phyloP scores from a whole-genome alignment of 208 protist species.

The Entamoeba histolytica region DNA sequence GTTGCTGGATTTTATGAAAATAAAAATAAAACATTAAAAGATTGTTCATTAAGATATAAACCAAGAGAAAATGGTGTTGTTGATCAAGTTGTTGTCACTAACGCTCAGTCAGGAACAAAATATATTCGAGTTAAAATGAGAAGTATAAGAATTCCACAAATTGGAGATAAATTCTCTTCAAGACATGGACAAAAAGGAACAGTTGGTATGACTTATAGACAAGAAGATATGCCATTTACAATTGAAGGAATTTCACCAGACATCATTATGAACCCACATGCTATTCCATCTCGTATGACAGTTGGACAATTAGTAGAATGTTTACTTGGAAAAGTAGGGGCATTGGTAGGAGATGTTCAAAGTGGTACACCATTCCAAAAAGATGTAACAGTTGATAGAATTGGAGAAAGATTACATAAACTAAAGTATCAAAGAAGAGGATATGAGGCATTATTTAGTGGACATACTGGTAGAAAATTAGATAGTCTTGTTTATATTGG shows the following conservation, averaged over 20 bases:
- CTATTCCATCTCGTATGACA: conserved; percentile 99
- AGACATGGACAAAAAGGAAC: conserved; percentile 98
- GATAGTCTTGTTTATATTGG: conserved; percentile 94
- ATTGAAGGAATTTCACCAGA: conserved; percentile 77
- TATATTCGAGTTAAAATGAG: conserved; percentile 9
- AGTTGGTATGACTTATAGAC: conserved; percentile 80
- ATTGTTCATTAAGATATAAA: background rate
- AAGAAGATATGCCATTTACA: conserved; percentile 96
- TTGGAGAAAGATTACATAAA: conserved; percentile 43
- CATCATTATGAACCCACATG: conserved; percentile 99
- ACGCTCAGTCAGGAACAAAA: background rate
- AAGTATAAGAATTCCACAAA: conserved; percentile 36
- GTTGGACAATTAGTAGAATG: conserved; percentile 98
- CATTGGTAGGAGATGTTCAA: conserved; percentile 18
- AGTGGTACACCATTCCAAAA: conserved; percentile 11
- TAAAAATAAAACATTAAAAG: background rate
- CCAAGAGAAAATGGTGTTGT: background rate
- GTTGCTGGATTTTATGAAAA: background rate
- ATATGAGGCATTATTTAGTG: conserved; percentile 78
- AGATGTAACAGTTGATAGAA: background rate
- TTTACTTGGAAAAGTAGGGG: conserved; percentile 72
- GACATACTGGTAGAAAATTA: conserved; percentile 85
- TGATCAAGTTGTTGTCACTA: background rate
- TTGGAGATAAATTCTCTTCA: conserved; percentile 97
- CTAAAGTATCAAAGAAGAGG: conserved; percentile 84